Base-by-base conservation (phyloP, 805 yeast species). In the Priceomyces melissophilus region DNA sequence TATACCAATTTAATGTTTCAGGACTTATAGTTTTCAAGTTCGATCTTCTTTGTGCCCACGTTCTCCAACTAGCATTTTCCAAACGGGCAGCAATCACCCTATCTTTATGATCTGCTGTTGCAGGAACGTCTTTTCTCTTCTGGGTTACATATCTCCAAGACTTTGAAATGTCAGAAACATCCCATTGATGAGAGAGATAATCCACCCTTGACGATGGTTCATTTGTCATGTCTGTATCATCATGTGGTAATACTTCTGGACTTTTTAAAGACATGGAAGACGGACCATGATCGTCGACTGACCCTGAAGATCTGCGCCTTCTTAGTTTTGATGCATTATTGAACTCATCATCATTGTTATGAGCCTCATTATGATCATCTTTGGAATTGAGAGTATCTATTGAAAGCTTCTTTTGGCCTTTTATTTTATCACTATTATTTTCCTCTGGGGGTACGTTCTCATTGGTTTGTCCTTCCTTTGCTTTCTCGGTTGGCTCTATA, bases 101-200 rank as follows among this genome's bases (percentile, higher is more conserved):
- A 12, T 32, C 35, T 20, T 20, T 20, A 20, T 20, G 25, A 20
- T 20, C 25, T 20, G 25, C 25, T 5, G 25, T 20, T 20, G 25
- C 25, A 20, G 25, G 25, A 20, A 20, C 25, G 56, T 87, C 91
- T 46, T 86, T 86, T 35, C 95, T 77, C 52, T 85, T 81, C 46
- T 80, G 65, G 32, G 88, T 89, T 42, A 93, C 84, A 59, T 93
- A 93, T 50, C 96, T 75, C 99, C 99, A 93, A 25, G 96, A 87
- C 47, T 87, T 87, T 10, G 95, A 87, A 25, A 93, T 87, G 58
- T 93, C 99, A 4, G 81, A 68, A 49, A 90, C 98, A 52, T 88
- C 87, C 99, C 99, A 93, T 60, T 93, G 76, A 60, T 93, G 96
- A 3, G 96, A 86, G 38, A 93, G 72, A 63, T 93, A 93, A 67